Evolutionary conservation across 345 rosid species (phyloP).

Genomic region (Garcia nutans): DNA sequence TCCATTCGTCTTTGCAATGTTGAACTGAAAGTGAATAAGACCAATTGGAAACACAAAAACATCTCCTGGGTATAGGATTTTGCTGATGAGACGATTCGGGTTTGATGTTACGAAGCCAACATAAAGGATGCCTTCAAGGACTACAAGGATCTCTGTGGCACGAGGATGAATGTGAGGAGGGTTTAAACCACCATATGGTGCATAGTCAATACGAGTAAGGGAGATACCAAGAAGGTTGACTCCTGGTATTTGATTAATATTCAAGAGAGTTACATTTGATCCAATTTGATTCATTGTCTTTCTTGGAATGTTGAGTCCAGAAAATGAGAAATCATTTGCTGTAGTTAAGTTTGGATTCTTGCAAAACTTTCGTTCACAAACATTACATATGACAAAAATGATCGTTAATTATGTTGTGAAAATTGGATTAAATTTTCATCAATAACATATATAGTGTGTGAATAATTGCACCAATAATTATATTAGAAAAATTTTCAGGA

Average conservation of each 20-base stretch:
- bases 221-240: constrained; percentile 22
- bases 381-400: neutral
- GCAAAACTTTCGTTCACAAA: constrained; percentile 26
- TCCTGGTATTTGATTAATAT: constrained; percentile 8
- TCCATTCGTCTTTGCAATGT: constrained; percentile 6
- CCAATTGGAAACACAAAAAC: constrained; percentile 22
- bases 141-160: constrained; percentile 14
- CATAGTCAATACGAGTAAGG: constrained; percentile 9
- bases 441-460: no score
- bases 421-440: no score
- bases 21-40: constrained; percentile 24
- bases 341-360: constrained; percentile 7
- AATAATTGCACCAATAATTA: no score
- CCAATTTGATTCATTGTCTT: neutral
- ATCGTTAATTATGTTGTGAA: no score
- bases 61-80: constrained; percentile 19
- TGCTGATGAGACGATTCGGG: constrained; percentile 12
- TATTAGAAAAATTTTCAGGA: no score
- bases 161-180: constrained; percentile 27
- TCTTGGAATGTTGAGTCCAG: constrained; percentile 16
- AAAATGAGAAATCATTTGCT: constrained; percentile 13
- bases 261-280: constrained; percentile 8
- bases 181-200: constrained; percentile 21
- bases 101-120: constrained; percentile 21
- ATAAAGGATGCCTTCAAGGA: constrained; percentile 5